Conservation (phyloP, 2,329 filamentous ascomycete species). For the Ophiostoma piceae region DNA sequence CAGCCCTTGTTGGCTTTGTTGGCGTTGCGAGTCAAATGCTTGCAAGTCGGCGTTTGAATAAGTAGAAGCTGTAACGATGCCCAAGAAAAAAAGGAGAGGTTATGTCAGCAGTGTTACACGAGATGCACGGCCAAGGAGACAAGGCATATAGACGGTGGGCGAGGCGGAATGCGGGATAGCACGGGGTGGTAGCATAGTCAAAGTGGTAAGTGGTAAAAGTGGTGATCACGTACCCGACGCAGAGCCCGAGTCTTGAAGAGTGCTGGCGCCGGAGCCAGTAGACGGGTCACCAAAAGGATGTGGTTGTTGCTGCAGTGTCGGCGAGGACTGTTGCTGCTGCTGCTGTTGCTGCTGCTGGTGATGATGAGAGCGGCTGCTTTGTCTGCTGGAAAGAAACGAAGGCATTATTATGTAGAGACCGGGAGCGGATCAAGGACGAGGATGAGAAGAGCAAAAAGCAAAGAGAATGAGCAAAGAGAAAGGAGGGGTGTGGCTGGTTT, state of each 20-base stretch:
- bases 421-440: constrained; percentile 18
- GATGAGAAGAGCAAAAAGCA: not conserved
- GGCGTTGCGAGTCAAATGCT: constrained; percentile 22
- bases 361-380: constrained; percentile 51
- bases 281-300: constrained; percentile 48
- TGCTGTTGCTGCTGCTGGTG: constrained; percentile 31
- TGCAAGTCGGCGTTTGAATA: constrained; percentile 24
- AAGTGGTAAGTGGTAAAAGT: not conserved
- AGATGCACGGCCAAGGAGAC: constrained; percentile 3
- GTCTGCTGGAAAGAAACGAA: constrained; percentile 52
- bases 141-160: not conserved
- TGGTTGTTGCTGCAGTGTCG: constrained; percentile 9
- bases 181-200: not conserved
- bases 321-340: constrained; percentile 33
- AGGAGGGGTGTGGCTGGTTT: constrained; percentile 21
- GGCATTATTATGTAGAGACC: constrained; percentile 39
- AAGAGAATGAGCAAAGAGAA: not conserved
- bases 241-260: constrained; percentile 23
- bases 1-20: not conserved
- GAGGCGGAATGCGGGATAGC: not conserved
- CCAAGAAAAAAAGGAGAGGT: not conserved
- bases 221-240: constrained; percentile 17
- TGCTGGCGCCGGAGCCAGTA: constrained; percentile 26
- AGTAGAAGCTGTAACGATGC: constrained; percentile 18
- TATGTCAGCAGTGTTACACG: constrained; percentile 16